Percentiles rank a stretch among this genome's conserved stretches.
phyloP scores from a whole-genome alignment of 1,284 basidiomycete genomes.

The Wolfiporia cocos region DNA sequence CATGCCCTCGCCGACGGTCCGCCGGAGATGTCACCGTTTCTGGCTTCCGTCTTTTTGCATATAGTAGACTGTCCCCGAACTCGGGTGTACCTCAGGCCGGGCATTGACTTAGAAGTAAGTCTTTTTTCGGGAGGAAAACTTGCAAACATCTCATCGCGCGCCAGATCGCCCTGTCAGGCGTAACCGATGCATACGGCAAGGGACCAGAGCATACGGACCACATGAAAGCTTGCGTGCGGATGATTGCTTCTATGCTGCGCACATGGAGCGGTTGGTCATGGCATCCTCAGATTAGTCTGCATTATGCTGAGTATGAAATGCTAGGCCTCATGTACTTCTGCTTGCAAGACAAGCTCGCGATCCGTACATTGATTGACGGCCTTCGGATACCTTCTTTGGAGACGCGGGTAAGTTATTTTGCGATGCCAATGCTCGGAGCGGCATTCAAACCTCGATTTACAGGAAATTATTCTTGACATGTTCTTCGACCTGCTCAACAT shows the following conservation, averaged over 20 bases:
- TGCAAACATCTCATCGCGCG: neutral
- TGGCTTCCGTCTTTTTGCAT: conserved; percentile 82
- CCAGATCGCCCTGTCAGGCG: conserved; percentile 78
- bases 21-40: conserved; percentile 74
- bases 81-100: conserved; percentile 73
- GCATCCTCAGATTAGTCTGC: neutral
- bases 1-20: conserved; percentile 87
- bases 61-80: conserved; percentile 86
- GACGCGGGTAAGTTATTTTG: conserved; percentile 56
- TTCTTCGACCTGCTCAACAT: conserved; percentile 94
- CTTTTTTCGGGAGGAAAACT: conserved; percentile 3
- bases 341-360: conserved; percentile 82
- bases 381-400: conserved; percentile 85
- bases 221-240: conserved; percentile 71
- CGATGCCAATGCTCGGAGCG: neutral
- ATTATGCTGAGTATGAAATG: neutral
- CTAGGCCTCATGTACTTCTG: conserved; percentile 88
- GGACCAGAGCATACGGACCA: conserved; percentile 71
- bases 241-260: conserved; percentile 80
- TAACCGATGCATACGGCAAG: conserved; percentile 90
- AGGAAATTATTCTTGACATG: conserved; percentile 92
- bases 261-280: conserved; percentile 93
- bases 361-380: conserved; percentile 81
- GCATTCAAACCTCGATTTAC: conserved; percentile 5
- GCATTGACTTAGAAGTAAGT: conserved; percentile 85